A percentile compares a stretch with the other conserved stretches of the same genome.
Evolutionary conservation across 2,329 filamentous ascomycete species (phyloP).

Genomic region (Alternaria panax): DNA sequence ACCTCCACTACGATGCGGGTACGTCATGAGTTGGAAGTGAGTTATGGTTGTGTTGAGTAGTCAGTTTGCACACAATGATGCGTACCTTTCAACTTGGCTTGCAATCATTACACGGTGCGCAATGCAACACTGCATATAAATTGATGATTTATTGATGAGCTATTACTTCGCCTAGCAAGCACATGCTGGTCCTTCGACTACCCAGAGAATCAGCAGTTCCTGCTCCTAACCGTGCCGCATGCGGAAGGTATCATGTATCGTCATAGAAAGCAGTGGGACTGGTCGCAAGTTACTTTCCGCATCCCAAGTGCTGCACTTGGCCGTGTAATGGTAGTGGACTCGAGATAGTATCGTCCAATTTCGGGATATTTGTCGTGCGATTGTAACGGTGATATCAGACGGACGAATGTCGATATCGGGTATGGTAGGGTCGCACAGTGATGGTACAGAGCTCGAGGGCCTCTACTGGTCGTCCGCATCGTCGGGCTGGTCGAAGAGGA

Average conservation of each 20-base stretch:
- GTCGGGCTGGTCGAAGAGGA: constrained; percentile 95
- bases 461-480: constrained; percentile 69
- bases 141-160: constrained; percentile 14
- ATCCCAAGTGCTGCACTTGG: constrained; percentile 16
- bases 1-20: background rate
- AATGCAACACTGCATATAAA: background rate
- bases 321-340: constrained; percentile 17
- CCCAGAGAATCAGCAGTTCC: constrained; percentile 9
- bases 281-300: constrained; percentile 8
- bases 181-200: constrained; percentile 13
- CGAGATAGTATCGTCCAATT: constrained; percentile 25
- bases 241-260: constrained; percentile 28
- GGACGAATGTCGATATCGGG: constrained; percentile 25
- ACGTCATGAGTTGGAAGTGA: background rate
- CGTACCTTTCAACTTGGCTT: background rate
- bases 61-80: background rate
- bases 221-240: constrained; percentile 11
- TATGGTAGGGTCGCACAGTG: constrained; percentile 34
- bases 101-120: background rate
- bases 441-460: constrained; percentile 22
- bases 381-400: constrained; percentile 34
- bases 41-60: background rate
- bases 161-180: constrained; percentile 10
- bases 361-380: constrained; percentile 26
- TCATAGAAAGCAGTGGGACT: constrained; percentile 9